A percentile compares a stretch with the other conserved stretches of the same genome.
Evolutionary conservation across 2,329 filamentous ascomycete genomes (phyloP).

Genomic region (Exophiala aquamarina): DNA sequence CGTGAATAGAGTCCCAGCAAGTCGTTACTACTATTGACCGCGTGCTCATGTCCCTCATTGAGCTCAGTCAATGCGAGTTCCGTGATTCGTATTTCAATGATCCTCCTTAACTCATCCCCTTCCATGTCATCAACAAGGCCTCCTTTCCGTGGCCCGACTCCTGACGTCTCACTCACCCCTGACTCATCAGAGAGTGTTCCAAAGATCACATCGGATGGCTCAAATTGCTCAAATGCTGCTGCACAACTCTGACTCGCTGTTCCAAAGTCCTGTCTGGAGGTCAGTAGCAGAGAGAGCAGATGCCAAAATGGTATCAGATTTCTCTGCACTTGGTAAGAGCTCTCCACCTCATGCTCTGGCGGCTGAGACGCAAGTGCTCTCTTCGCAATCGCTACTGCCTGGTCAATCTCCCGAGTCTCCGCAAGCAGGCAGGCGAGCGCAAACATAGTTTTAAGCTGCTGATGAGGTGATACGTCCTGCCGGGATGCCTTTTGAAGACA

Average conservation of each 20-base stretch:
- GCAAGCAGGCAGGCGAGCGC: conserved; percentile 81
- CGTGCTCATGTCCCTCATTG: conserved; percentile 76
- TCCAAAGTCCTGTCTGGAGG: conserved; percentile 79
- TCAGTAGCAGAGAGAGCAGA: conserved; percentile 79
- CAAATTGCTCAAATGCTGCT: conserved; percentile 87
- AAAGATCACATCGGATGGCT: conserved; percentile 68
- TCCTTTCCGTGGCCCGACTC: conserved; percentile 27
- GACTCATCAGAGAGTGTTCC: conserved; percentile 46
- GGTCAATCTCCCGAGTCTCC: conserved; percentile 76
- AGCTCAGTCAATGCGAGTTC: conserved; percentile 82
- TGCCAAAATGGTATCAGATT: conserved; percentile 85
- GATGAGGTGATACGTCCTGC: conserved; percentile 63
- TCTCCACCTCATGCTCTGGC: conserved; percentile 32
- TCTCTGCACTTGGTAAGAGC: conserved; percentile 28
- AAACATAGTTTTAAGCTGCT: conserved; percentile 76
- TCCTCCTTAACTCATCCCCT: conserved; percentile 76
- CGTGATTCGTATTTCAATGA: conserved; percentile 95
- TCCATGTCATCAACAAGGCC: conserved; percentile 76
- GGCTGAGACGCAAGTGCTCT: conserved; percentile 65
- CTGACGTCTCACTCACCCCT: conserved; percentile 19
- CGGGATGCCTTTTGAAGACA: conserved; percentile 72
- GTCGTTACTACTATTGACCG: conserved; percentile 85
- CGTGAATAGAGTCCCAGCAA: conserved; percentile 77
- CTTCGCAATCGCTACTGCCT: conserved; percentile 81
- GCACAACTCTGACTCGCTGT: conserved; percentile 82